Base-by-base conservation (phyloP, 768 basidiomycete species). In the Mycena belliarum region DNA sequence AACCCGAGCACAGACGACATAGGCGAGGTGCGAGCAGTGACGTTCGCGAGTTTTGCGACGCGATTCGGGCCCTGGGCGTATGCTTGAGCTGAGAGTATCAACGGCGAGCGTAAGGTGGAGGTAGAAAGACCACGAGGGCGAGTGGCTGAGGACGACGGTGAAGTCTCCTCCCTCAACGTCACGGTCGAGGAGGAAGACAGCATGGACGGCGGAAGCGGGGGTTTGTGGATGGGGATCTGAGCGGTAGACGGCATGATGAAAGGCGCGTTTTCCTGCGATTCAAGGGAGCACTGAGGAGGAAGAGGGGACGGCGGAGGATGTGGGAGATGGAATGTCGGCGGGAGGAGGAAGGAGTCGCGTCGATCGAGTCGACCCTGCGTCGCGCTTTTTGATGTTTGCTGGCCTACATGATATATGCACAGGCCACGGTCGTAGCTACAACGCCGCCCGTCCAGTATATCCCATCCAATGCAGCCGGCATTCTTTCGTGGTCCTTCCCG, bases 231-330 rank as follows among this genome's bases (percentile, higher is more conserved):
- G 47, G n/a, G 40, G 40, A 21, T 41, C 23, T 20, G 16, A 16
- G 41, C 32, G 14, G 43, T 29, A 29, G 43, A 45, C 20, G 54
- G 42, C 62, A 63, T 63, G 35, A 24, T 52, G 11, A 21, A 48
- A 42, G 37, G 40, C 57, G 59, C 37, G 48, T 49, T 54, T 53
- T 41, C 20, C 23, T 2, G 40, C 40, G 52, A 42, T 9, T 54
- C 46, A 57, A 54, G 54, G 62, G 37, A 63, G 62, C 62, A 59
- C 62, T 60, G 62, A 37, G 50, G 45, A 35, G 50, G 45, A 35
- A 54, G 38, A 43, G 54, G 57, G 55, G 45, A 11, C 38, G 24
- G 33, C 21, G 32, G n/a, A 43, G 33, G 20, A 15, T 54, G 47
- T 54, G 53, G 53, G 32, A 42, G 35, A 33, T 5, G 14, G n/a